Evolutionary conservation across 2,329 filamentous ascomycete genomes (phyloP).

Genomic region (Penicillium sp.): DNA sequence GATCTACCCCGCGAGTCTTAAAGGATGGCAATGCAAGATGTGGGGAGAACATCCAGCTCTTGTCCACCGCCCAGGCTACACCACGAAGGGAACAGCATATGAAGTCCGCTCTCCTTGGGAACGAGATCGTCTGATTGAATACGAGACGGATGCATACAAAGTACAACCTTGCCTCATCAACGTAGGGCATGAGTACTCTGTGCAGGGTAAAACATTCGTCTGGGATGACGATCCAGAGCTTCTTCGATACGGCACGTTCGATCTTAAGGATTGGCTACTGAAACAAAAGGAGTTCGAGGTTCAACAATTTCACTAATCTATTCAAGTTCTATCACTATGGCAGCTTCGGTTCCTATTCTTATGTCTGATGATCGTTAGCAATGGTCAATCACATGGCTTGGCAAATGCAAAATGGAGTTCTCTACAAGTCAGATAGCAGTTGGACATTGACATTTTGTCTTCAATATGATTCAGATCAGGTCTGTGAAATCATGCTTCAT

Average conservation of each 20-base stretch:
- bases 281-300: neutral
- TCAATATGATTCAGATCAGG: constrained; percentile 67
- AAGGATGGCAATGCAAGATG: neutral
- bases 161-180: neutral
- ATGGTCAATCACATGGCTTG: neutral
- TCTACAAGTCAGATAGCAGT: constrained; percentile 47
- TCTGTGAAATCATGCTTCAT: constrained; percentile 58
- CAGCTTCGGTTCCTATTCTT: neutral
- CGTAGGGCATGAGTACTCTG: neutral
- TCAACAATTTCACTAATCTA: neutral
- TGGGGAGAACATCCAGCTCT: neutral
- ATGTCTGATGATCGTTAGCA: neutral
- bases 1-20: neutral
- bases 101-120: neutral
- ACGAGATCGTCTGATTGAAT: neutral
- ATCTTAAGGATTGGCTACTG: neutral
- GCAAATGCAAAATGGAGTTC: neutral
- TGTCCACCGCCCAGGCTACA: neutral
- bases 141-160: neutral
- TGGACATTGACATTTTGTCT: constrained; percentile 45
- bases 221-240: neutral
- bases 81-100: neutral
- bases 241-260: neutral
- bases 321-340: neutral
- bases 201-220: neutral